Evolutionary conservation across 1,284 basidiomycete species (phyloP).

Genomic region (Trichosporon sp.): DNA sequence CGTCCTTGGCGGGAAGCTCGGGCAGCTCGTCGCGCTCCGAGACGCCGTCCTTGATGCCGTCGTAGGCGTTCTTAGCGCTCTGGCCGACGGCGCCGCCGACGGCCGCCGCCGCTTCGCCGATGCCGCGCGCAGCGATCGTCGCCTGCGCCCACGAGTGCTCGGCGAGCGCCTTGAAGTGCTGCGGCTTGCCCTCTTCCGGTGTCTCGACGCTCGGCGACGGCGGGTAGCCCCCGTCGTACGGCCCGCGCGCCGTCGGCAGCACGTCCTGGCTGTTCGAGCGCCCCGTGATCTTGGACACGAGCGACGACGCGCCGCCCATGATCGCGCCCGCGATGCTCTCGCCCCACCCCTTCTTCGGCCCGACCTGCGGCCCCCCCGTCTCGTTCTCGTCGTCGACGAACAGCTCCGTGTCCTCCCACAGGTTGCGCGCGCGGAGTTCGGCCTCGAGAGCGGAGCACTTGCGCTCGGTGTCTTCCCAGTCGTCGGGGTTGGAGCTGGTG

Average conservation of each 20-base stretch:
- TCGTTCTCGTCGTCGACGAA: constrained; percentile 49
- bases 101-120: constrained; percentile 34
- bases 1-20: constrained; percentile 8
- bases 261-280: neutral
- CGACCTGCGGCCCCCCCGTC: constrained; percentile 26
- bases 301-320: constrained; percentile 7
- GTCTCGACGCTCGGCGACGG: constrained; percentile 1
- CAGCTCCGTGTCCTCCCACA: constrained; percentile 42
- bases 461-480: constrained; percentile 43
- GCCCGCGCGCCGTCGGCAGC: constrained; percentile 21
- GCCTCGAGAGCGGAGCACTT: constrained; percentile 33
- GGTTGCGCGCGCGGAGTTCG: constrained; percentile 31
- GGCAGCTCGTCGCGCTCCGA: neutral
- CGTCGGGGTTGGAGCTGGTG: constrained; percentile 32
- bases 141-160: constrained; percentile 44
- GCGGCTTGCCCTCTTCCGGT: constrained; percentile 1
- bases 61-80: constrained; percentile 38
- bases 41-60: constrained; percentile 14
- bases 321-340: constrained; percentile 34
- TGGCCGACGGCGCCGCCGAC: constrained; percentile 37
- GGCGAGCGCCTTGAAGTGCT: constrained; percentile 21
- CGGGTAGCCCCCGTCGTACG: constrained; percentile 8
- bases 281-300: constrained; percentile 8
- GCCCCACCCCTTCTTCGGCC: constrained; percentile 36
- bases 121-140: constrained; percentile 39